Evolutionary conservation across 2,329 filamentous ascomycete genomes (phyloP), one percentile per base, ranked within the genome.

Genomic region (Colletotrichum phormii): DNA sequence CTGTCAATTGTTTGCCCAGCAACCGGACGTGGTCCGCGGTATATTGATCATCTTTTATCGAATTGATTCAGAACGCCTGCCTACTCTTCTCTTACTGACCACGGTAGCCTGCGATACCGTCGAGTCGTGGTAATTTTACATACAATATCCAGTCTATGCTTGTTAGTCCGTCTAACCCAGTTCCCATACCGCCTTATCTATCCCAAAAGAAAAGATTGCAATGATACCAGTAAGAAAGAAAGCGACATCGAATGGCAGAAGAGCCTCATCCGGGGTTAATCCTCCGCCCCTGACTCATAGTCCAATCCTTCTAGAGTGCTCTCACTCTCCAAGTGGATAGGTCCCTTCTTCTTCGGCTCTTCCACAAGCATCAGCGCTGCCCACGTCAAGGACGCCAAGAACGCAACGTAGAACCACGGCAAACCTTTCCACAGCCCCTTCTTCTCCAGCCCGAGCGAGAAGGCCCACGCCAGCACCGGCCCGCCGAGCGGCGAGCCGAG

Each of bases 401-500:
- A 71, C 0, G 79, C 78, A 18, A 84, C 74, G 61, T 85, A 85
- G 59, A 84, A 79, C 79, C 81, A 85, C 5, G 83, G 84, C 67
- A 84, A 33, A 0, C 84, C 84, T 42, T 77, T 83, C 80, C 80
- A 82, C 1, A 79, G 22, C 0, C 83, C 82, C 67, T 80, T 82
- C 63, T 64, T 76, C 60, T 80, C 77, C 74, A 85, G 53, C 0
- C 84, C 83, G 13, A 76, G 64, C 5, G 81, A 80, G 64, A 85
- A 85, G 26, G 77, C 81, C 77, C 80, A 81, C 0, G 84, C 84
- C 55, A 85, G 67, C 8, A 81, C 81, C 0, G 84, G 84, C 0
- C 81, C 83, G n/a, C 80, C 84, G 6, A 84, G 78, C 31, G 85
- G 83, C 0, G 81, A 79, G 0, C 84, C 84, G 8, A 81, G 51